Percentiles rank a stretch among this genome's conserved stretches.
Evolutionary conservation across 2,329 filamentous ascomycete genomes (phyloP).

Genomic region (Xylaria sp.): DNA sequence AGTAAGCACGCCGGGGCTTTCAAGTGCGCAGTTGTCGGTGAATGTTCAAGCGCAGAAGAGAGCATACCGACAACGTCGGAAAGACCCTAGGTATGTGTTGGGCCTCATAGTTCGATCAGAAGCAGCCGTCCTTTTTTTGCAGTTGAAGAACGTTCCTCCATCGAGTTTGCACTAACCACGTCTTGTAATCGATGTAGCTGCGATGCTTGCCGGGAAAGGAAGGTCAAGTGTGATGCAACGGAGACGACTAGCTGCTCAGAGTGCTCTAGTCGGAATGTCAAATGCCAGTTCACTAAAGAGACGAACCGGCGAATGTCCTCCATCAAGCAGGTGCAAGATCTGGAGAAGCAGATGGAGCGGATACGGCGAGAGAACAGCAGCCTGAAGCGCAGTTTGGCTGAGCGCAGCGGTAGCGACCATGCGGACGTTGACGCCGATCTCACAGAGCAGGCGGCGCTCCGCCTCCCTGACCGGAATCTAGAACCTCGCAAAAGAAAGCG

Average conservation of each 20-base stretch:
- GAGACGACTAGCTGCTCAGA: constrained; percentile 95
- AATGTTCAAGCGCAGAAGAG: constrained; percentile 74
- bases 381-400: constrained; percentile 59
- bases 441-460: constrained; percentile 44
- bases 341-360: constrained; percentile 83
- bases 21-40: constrained; percentile 37
- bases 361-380: constrained; percentile 75
- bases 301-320: constrained; percentile 98
- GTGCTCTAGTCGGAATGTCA: constrained; percentile 92
- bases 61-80: constrained; percentile 88
- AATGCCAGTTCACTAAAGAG: constrained; percentile 98
- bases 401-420: constrained; percentile 40
- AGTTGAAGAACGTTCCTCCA: neutral
- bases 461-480: constrained; percentile 60
- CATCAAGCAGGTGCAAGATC: constrained; percentile 96
- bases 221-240: constrained; percentile 89
- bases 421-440: constrained; percentile 46
- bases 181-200: constrained; percentile 47
- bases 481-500: constrained; percentile 60
- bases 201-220: constrained; percentile 86
- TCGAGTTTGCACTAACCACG: constrained; percentile 13
- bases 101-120: neutral
- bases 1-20: constrained; percentile 48
- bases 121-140: neutral
- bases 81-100: constrained; percentile 64